These are phyloP conservation scores for Monosporozyma servazzii DNA, from an alignment of 805 yeast species.

Conservation along the genomic window DNA sequence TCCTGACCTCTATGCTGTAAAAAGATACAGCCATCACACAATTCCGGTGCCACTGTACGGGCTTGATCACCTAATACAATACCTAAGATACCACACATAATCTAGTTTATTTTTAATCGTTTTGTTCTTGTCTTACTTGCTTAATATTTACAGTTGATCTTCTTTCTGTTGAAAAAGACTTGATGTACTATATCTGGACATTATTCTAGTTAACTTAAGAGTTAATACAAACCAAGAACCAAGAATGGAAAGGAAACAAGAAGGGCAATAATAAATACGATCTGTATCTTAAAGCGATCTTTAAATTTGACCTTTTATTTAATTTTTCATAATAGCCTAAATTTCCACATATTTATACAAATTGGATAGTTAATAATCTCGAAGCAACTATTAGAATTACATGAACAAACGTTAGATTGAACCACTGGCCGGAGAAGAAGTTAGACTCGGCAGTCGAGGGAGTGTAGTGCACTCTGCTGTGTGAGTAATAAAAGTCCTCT, in stretches of 20 bases:
- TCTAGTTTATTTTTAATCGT: neutral
- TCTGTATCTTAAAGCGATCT: neutral
- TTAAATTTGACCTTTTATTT: neutral
- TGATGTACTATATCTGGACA: neutral
- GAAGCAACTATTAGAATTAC: neutral
- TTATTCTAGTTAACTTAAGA: neutral
- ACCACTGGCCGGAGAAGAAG: neutral
- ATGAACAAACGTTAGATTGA: neutral
- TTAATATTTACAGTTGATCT: neutral
- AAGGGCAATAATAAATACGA: no score
- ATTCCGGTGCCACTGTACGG: slow-evolving; percentile 73
- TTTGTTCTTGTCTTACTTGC: neutral
- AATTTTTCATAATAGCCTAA: neutral
- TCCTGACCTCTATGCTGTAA: slow-evolving; percentile 98
- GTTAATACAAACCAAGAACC: neutral
- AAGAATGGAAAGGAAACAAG: neutral
- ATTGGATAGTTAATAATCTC: neutral
- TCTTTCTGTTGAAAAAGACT: neutral
- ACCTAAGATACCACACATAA: slow-evolving; percentile 94
- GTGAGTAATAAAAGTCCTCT: neutral
- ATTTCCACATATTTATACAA: neutral
- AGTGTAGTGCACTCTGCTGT: no score
- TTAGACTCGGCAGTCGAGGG: neutral
- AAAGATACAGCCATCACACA: slow-evolving; percentile 85
- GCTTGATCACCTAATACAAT: slow-evolving; percentile 69